Base-by-base conservation (phyloP, 2,329 filamentous ascomycete genomes). In the Sordariomycetes sp. region DNA sequence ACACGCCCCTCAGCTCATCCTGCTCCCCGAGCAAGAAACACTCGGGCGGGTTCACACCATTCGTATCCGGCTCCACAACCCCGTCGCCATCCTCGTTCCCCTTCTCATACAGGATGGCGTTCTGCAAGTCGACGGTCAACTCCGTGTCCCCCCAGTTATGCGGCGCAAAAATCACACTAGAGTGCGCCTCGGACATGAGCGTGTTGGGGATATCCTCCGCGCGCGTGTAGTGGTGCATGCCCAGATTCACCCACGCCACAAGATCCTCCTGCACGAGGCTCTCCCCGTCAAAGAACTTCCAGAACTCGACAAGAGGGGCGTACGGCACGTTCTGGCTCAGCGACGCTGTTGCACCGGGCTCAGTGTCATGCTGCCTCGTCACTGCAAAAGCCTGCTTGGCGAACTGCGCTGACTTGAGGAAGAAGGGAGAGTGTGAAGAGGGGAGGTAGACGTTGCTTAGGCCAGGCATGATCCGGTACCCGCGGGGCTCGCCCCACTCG, bases 211-310 rank as follows among this genome's bases (percentile, higher is more conserved):
- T 57, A 22, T 64, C 64, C 53, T 62, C 63, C 1, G 77, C 75
- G 62, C 78, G 74, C 10, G 79, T 76, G n/a, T 80, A 66, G 62
- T 82, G 79, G 62, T 82, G 78, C 74, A 78, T 81, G n/a, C 79
- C 79, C 10, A 73, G 62, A 60, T 72, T 81, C 59, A 81, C 70
- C 72, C 75, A 81, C 13, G 80, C 56, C 2, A 81, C 77, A 13
- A 77, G 76, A 28, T 61, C 60, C 20, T 59, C 59, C n/a, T 59
- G 51, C 39, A 58, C 59, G 15, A 61, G 39, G 55, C 45, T 52
- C 58, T 61, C 60, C 52, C 59, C 59, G 51, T 61, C 59, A 22
- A 76, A 71, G 61, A 77, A 76, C 53, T 71, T 71, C 35, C 62
- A 62, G 62, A 78, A 78, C 60, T 78, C 70, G 5, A 77, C 66